Evolutionary conservation across 2,329 filamentous ascomycete genomes (phyloP), one percentile per base, ranked within the genome.

Genomic region (Corinectria fuckeliana): DNA sequence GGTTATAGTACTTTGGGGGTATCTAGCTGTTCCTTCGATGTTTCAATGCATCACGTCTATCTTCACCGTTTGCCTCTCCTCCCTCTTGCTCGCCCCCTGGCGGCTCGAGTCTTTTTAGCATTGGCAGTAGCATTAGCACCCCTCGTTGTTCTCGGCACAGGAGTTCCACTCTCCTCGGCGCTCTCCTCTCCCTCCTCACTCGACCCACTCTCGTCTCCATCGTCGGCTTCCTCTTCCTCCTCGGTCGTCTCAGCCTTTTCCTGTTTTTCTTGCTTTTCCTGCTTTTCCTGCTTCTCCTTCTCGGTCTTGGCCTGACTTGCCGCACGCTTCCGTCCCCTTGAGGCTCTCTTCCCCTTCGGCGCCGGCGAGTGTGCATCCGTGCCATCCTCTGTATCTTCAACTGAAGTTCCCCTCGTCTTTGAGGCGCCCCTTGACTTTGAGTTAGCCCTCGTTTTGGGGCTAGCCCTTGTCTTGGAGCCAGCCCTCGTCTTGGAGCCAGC

Each of bases 311-410:
- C 78, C 51, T 79, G 78, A 21, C 76, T 78, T 11, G 76, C 76
- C 0, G 76, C 77, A 45, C 80, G 77, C 66, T 81, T 80, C 62
- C 78, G 75, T 58, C 80, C 76, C 57, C 80, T 70, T 1, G 76
- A 72, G n/a, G 77, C 76, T 57, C 81, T 77, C 9, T 77, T 79
- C 18, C 77, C 72, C 66, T 76, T 79, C 16, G 65, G 55, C 4
- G 63, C 64, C 5, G 75, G 74, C 52, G 78, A 75, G 42, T 69
- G 65, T 36, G 75, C 68, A 62, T 80, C 79, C 52, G 80, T 76
- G 63, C 75, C 72, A 50, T 83, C 77, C 66, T 82, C 75, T 11
- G 78, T 83, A 54, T 82, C 82, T 10, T 83, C 81, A 5, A 80
- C 78, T 11, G 81, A 80, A n/a, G 76, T 72, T 8, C 74, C 75